Evolutionary conservation across 129 eudicot genomes (phyloP), one percentile per base, ranked within the genome.

Genomic region (Chrysanthemum lavandulifolium): DNA sequence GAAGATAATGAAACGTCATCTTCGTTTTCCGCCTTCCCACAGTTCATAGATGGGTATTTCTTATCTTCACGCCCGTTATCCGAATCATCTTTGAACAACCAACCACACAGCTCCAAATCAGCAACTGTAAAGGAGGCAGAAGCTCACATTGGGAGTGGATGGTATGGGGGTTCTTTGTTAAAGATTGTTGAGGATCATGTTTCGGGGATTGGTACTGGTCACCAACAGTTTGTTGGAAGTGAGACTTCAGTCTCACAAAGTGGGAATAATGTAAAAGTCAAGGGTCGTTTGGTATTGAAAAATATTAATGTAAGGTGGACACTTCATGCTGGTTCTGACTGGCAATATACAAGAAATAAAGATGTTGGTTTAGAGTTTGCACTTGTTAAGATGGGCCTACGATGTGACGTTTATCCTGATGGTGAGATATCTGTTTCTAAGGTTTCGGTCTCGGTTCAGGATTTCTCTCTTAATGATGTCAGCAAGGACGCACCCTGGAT

Each of bases 401-500:
- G 60, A 18, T 88, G 83, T 82, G 82, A 84, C 0, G 10, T 81
- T 55, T 86, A 68, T 54, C 96, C 96, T 66, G 96, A 88, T 31
- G 91, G 96, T 61, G 96, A 77, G 72, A 62, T 86, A 75, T 71
- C 64, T 68, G 82, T 84, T 57, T 94, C 97, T 63, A 83, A 68
- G 51, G 76, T 84, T 48, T 84, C 83, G 21, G 74, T 94, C 27
- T 77, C 86, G 2, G 65, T 94, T 73, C 76, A 83, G 73, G 96
- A 94, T 78, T 82, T 90, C 76, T 82, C 71, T 63, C 77, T 94
- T 45, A 77, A 84, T 65, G 99, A 94, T 80, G 83, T 70, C 70
- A 94, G 99, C 84, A 77, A 66, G 11, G 66, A 78, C 69, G 97
- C 99, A 29, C 97, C 99, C 48, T 94, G 99, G 99, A 84, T 74